These are phyloP conservation scores for Candida sanyaensis DNA, from an alignment of 1,139 yeast genomes.

Conservation along the genomic window DNA sequence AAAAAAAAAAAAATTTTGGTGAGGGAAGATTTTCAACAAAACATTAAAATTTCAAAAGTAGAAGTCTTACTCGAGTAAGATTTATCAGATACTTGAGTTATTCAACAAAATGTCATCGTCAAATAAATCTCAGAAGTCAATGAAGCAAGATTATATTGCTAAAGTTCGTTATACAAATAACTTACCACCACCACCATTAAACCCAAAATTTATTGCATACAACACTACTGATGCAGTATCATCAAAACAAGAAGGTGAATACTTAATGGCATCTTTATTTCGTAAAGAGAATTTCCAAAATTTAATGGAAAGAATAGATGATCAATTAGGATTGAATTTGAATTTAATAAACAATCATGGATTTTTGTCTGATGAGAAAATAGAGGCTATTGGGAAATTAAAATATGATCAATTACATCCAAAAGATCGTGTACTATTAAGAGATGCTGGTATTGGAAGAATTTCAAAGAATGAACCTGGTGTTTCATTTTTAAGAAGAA, in stretches of 20 bases:
- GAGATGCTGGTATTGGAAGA: constrained; percentile 69
- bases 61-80: neutral
- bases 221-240: constrained; percentile 40
- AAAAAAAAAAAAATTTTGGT: neutral
- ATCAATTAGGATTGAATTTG: constrained; percentile 75
- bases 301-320: constrained; percentile 67
- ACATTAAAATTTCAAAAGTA: neutral
- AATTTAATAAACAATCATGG: constrained; percentile 72
- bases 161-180: constrained; percentile 83
- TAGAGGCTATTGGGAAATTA: constrained; percentile 23
- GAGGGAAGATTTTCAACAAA: constrained; percentile 7
- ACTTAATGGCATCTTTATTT: constrained; percentile 71
- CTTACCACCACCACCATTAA: constrained; percentile 91
- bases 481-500: constrained; percentile 88
- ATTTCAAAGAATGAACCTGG: constrained; percentile 55
- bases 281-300: constrained; percentile 73
- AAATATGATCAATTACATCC: constrained; percentile 54
- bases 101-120: constrained; percentile 20
- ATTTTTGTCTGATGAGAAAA: constrained; percentile 50
- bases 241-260: constrained; percentile 56
- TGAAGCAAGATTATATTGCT: constrained; percentile 86
- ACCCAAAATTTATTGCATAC: constrained; percentile 78
- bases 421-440: constrained; percentile 70
- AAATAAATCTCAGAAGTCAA: constrained; percentile 31
- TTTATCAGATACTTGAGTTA: too few species aligned